phyloP scores from a whole-genome alignment of 192 early-diverging fungal genomes.

The Dissophora ornata region DNA sequence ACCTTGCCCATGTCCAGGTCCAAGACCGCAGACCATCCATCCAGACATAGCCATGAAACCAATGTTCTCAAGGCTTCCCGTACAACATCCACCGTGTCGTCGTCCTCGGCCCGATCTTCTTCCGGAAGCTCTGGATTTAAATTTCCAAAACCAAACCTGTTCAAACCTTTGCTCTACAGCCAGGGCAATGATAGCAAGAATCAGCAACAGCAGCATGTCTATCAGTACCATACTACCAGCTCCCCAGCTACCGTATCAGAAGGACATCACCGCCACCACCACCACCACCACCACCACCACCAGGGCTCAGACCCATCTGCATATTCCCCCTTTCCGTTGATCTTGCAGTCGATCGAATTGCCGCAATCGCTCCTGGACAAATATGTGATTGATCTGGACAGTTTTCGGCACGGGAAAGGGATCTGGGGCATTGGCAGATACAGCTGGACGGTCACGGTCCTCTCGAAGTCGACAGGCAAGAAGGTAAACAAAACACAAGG shows the following conservation, averaged over 20 bases:
- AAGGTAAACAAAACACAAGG: constrained; percentile 32
- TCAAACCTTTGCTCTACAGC: constrained; percentile 42
- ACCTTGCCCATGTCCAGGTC: neutral
- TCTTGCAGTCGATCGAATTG: constrained; percentile 32
- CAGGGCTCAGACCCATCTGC: constrained; percentile 22
- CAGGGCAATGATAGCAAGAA: constrained; percentile 40
- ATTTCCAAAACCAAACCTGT: constrained; percentile 45
- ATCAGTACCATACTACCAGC: constrained; percentile 14
- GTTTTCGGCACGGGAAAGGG: constrained; percentile 50
- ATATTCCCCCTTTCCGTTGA: constrained; percentile 34
- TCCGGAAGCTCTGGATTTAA: constrained; percentile 51
- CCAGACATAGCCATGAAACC: constrained; percentile 5
- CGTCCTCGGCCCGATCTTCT: constrained; percentile 55
- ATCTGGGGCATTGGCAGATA: constrained; percentile 51
- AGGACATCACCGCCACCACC: constrained; percentile 7
- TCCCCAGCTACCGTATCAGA: neutral
- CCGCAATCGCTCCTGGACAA: constrained; percentile 50
- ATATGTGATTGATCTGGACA: constrained; percentile 45
- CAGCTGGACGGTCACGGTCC: constrained; percentile 45
- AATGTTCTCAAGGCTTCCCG: constrained; percentile 14
- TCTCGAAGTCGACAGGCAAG: constrained; percentile 42
- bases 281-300: constrained; percentile 8
- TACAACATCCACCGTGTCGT: constrained; percentile 27
- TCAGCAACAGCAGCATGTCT: constrained; percentile 27
- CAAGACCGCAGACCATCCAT: neutral